A percentile compares a stretch with the other conserved stretches of the same genome.
These are phyloP conservation scores for Daldinia childiae DNA, from an alignment of 495 filamentous ascomycete genomes.

Conservation along the genomic window DNA sequence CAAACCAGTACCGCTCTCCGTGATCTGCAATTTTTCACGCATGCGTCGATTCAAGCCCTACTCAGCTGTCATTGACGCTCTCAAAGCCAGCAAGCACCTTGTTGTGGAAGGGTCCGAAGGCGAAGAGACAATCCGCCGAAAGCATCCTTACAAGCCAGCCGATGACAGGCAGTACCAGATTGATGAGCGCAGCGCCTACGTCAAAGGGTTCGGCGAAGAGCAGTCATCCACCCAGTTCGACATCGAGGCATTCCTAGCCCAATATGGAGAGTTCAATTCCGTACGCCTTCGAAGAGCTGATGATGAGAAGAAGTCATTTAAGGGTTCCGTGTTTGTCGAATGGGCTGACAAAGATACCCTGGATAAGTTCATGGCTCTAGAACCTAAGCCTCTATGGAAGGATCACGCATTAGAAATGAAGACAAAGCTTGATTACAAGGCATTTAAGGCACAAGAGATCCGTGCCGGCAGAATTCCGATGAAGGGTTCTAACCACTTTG, in stretches of 20 bases:
- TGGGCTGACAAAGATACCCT: constrained; percentile 79
- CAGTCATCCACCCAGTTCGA: constrained; percentile 82
- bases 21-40: constrained; percentile 86
- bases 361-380: constrained; percentile 77
- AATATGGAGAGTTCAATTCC: constrained; percentile 79
- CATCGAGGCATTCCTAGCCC: constrained; percentile 88
- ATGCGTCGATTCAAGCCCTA: constrained; percentile 92
- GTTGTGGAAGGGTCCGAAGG: constrained; percentile 70
- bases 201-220: constrained; percentile 91
- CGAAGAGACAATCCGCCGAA: constrained; percentile 69
- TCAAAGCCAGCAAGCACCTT: constrained; percentile 75
- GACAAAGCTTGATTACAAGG: constrained; percentile 88
- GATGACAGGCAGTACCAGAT: constrained; percentile 45
- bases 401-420: constrained; percentile 76
- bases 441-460: constrained; percentile 71
- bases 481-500: constrained; percentile 41
- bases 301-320: constrained; percentile 70
- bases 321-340: constrained; percentile 95
- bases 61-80: constrained; percentile 79
- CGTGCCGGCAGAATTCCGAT: constrained; percentile 70
- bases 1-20: constrained; percentile 76
- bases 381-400: constrained; percentile 85
- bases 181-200: constrained; percentile 57
- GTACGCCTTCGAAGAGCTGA: constrained; percentile 85
- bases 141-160: constrained; percentile 64